Evolutionary conservation across 768 basidiomycete genomes (phyloP).

Genomic region (Hirschioporus abietinus): DNA sequence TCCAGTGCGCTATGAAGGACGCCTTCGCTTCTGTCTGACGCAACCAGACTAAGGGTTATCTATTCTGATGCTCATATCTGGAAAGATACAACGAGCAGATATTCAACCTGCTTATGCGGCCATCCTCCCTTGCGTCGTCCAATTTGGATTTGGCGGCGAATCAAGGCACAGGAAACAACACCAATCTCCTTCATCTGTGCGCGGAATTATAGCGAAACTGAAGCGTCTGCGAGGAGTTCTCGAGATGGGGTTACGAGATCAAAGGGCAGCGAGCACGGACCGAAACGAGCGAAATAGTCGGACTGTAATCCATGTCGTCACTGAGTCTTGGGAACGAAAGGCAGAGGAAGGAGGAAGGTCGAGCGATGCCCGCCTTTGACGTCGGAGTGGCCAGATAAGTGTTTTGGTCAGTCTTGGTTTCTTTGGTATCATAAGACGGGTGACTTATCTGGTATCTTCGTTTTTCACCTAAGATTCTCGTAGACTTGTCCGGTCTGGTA

Average conservation of each 20-base stretch:
- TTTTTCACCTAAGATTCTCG: slow-evolving; percentile 57
- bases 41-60: slow-evolving; percentile 78
- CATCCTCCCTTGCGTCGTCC: slow-evolving; percentile 34
- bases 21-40: slow-evolving; percentile 79
- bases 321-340: slow-evolving; percentile 71
- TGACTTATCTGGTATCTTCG: slow-evolving; percentile 4
- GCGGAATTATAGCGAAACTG: slow-evolving; percentile 89
- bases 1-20: slow-evolving; percentile 88
- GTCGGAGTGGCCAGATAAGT: slow-evolving; percentile 65
- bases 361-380: slow-evolving; percentile 48
- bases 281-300: slow-evolving; percentile 96
- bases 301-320: slow-evolving; percentile 89
- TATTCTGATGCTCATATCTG: slow-evolving; percentile 93
- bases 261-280: slow-evolving; percentile 93
- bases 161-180: slow-evolving; percentile 60
- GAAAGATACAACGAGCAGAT: slow-evolving; percentile 96
- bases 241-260: slow-evolving; percentile 76
- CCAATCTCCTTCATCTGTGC: slow-evolving; percentile 65
- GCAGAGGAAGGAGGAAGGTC: slow-evolving; percentile 41
- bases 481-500: slow-evolving; percentile 95
- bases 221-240: slow-evolving; percentile 83
- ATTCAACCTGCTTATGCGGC: slow-evolving; percentile 80
- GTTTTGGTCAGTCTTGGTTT: slow-evolving; percentile 48
- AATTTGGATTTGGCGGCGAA: slow-evolving; percentile 70
- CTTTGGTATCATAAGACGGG: background rate